A percentile compares a stretch with the other conserved stretches of the same genome.
Evolutionary conservation across 805 yeast genomes (phyloP).

Genomic region (Hanseniaspora thailandica): DNA sequence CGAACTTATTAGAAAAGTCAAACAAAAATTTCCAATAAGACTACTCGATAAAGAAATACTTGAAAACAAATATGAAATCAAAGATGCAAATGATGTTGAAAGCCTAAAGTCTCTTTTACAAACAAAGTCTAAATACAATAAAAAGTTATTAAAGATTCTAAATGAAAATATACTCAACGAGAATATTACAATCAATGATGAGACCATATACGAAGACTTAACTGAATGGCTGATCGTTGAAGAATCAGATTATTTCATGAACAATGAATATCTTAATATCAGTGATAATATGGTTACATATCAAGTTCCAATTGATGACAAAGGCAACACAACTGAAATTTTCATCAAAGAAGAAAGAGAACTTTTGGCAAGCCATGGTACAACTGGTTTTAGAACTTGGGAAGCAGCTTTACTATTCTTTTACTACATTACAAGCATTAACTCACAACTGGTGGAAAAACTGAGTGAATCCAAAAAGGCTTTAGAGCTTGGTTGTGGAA

Average conservation of each 20-base stretch:
- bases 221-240: conserved; percentile 9
- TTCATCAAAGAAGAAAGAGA: conserved; percentile 9
- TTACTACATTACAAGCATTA: conserved; percentile 28
- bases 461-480: conserved; percentile 22
- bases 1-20: not conserved
- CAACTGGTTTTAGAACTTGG: conserved; percentile 89
- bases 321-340: not conserved
- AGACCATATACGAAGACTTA: not conserved
- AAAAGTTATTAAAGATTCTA: not conserved
- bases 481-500: conserved; percentile 79
- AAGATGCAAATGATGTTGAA: not conserved
- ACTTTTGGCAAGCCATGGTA: conserved; percentile 21
- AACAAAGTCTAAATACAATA: conserved; percentile 1
- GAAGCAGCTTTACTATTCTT: conserved; percentile 71
- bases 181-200: not conserved
- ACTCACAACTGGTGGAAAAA: not conserved
- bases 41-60: not conserved
- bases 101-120: not conserved
- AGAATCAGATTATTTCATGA: conserved; percentile 3
- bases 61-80: not conserved
- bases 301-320: not conserved
- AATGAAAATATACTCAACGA: conserved; percentile 1
- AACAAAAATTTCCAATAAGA: conserved; percentile 7
- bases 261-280: not conserved
- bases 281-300: conserved; percentile 4